These are phyloP conservation scores for Orobanche coerulescens DNA, from an alignment of 257 asterid species.

Conservation along the genomic window DNA sequence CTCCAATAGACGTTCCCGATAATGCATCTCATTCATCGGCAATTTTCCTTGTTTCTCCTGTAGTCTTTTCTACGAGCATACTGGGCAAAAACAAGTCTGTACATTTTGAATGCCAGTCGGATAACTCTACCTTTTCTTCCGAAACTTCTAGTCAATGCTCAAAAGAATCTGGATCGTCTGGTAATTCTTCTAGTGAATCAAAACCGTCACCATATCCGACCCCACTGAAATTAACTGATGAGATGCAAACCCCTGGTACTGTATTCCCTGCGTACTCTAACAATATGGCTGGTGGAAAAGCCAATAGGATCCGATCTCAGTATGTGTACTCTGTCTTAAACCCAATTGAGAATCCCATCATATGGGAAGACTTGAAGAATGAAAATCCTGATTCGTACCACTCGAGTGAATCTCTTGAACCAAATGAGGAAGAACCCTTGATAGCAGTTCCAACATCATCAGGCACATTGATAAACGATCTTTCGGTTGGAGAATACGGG, in stretches of 20 bases:
- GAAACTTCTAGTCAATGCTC: conserved; percentile 29
- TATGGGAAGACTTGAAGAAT: conserved; percentile 36
- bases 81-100: conserved; percentile 49
- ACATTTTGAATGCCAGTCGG: conserved; percentile 50
- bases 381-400: conserved; percentile 14
- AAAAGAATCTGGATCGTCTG: conserved; percentile 29
- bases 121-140: conserved; percentile 32
- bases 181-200: conserved; percentile 23
- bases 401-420: conserved; percentile 24
- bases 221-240: conserved; percentile 67
- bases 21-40: conserved; percentile 17
- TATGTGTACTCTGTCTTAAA: conserved; percentile 46
- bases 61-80: conserved; percentile 28
- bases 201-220: conserved; percentile 67
- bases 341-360: conserved; percentile 35
- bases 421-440: conserved; percentile 23
- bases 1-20: conserved; percentile 24
- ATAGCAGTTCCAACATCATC: conserved; percentile 19
- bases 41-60: conserved; percentile 9
- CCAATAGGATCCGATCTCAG: conserved; percentile 55
- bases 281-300: conserved; percentile 38
- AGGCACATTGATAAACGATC: conserved; percentile 18
- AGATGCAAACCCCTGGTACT: conserved; percentile 95
- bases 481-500: conserved; percentile 28
- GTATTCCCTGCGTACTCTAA: conserved; percentile 57